Evolutionary conservation across 805 yeast species (phyloP).

Genomic region (Candida silvicultrix): DNA sequence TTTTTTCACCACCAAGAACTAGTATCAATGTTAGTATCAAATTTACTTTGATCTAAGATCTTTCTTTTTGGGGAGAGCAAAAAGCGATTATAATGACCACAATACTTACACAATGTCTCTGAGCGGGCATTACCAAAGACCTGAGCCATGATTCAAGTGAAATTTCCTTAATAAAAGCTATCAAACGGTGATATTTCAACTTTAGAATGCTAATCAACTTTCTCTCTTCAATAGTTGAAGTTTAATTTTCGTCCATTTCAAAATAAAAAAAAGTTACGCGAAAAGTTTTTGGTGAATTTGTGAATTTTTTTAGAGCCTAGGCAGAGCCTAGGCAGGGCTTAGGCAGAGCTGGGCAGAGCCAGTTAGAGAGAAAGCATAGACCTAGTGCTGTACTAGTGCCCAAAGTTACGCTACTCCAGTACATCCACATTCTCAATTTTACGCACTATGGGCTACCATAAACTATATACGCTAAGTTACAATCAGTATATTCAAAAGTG

Average conservation of each 20-base stretch:
- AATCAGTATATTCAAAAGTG: too few relatives aligned
- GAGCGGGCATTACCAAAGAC: conserved; percentile 80
- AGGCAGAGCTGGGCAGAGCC: not conserved
- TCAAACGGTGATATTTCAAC: not conserved
- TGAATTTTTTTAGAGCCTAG: not conserved
- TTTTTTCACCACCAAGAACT: conserved; percentile 91
- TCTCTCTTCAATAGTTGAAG: too few relatives aligned
- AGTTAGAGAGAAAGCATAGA: too few relatives aligned
- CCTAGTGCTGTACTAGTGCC: not conserved
- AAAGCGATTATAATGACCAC: too few relatives aligned
- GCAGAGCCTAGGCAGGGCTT: not conserved
- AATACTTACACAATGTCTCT: conserved; percentile 66
- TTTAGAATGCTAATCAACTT: not conserved
- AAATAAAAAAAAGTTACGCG: not conserved
- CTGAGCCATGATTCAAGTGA: too few relatives aligned
- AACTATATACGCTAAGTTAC: too few relatives aligned
- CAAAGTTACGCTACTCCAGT: not conserved
- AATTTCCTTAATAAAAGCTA: too few relatives aligned
- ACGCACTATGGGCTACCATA: not conserved
- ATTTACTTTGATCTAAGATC: too few relatives aligned
- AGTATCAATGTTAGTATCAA: conserved; percentile 8
- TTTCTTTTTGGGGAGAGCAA: too few relatives aligned
- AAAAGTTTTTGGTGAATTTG: not conserved
- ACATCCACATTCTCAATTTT: not conserved
- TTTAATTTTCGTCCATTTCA: not conserved